Conservation (phyloP, 495 filamentous ascomycete species). For the Penicillium odoratum region DNA sequence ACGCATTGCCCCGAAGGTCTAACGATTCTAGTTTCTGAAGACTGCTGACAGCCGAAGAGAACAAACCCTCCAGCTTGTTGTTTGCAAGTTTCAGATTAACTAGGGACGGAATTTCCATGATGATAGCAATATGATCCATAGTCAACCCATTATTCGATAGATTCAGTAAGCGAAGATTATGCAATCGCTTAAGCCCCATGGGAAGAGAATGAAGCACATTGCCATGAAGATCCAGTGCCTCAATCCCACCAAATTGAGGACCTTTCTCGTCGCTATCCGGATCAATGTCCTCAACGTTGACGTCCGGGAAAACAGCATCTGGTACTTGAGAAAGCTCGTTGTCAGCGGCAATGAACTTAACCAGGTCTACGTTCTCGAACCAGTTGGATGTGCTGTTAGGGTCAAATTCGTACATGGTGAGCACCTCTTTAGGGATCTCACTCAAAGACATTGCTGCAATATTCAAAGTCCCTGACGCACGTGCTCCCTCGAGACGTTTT, state of each 20-base stretch:
- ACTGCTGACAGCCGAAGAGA: constrained; percentile 57
- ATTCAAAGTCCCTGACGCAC: constrained; percentile 81
- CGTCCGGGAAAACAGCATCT: constrained; percentile 75
- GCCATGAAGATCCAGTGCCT: constrained; percentile 80
- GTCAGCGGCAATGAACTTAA: constrained; percentile 83
- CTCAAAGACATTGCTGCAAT: constrained; percentile 82
- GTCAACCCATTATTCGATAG: constrained; percentile 79
- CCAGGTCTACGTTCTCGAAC: constrained; percentile 94
- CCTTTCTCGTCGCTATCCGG: constrained; percentile 64
- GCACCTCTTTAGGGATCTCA: constrained; percentile 77
- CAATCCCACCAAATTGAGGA: constrained; percentile 80
- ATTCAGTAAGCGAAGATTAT: constrained; percentile 75
- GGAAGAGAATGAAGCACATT: constrained; percentile 75
- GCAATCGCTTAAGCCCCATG: constrained; percentile 69
- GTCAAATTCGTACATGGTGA: constrained; percentile 84
- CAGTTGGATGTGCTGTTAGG: constrained; percentile 64
- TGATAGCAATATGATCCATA: constrained; percentile 66
- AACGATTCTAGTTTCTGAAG: constrained; percentile 72
- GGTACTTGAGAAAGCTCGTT: constrained; percentile 79
- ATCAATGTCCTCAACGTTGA: constrained; percentile 53
- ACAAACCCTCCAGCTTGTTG: constrained; percentile 67
- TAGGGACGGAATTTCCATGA: constrained; percentile 67
- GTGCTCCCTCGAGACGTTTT: constrained; percentile 72
- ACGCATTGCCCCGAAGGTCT: constrained; percentile 77
- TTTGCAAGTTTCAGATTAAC: constrained; percentile 80